A percentile compares a stretch with the other conserved stretches of the same genome.
These are phyloP conservation scores for Dioscorea dumetorum DNA, from an alignment of 106 monocot genomes.

Conservation along the genomic window DNA sequence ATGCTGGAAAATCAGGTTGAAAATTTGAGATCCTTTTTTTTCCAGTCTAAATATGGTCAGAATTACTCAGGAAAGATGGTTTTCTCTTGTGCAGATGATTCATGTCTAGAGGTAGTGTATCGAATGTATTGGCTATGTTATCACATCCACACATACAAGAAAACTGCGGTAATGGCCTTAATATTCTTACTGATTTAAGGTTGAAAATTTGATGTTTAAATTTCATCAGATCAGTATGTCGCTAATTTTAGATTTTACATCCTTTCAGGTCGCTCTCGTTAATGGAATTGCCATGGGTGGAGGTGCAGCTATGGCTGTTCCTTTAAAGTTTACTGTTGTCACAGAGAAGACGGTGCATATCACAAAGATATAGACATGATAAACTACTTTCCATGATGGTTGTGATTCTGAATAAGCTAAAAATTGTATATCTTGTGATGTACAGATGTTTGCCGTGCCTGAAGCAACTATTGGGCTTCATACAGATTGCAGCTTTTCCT, in stretches of 20 bases:
- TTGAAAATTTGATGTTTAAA: too few species aligned
- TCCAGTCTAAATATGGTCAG: too few species aligned
- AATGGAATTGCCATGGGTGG: slow-evolving; percentile 91
- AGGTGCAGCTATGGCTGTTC: slow-evolving; percentile 64
- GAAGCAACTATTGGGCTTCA: slow-evolving; percentile 89
- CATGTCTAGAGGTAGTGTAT: slow-evolving; percentile 81
- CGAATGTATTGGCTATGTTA: slow-evolving; percentile 98
- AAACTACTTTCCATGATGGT: neutral
- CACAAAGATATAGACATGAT: neutral
- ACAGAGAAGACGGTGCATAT: slow-evolving; percentile 77
- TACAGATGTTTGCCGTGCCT: slow-evolving; percentile 74
- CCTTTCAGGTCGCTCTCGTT: slow-evolving; percentile 66
- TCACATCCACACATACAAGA: slow-evolving; percentile 91
- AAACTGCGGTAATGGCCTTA: slow-evolving; percentile 42
- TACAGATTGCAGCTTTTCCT: slow-evolving; percentile 96
- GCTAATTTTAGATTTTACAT: neutral
- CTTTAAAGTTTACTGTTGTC: slow-evolving; percentile 77
- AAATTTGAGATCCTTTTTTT: neutral
- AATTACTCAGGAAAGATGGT: too few species aligned
- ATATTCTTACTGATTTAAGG: neutral
- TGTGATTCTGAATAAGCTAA: neutral
- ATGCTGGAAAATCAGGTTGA: slow-evolving; percentile 59
- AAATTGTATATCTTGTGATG: neutral
- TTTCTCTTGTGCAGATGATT: slow-evolving; percentile 38
- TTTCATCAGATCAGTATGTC: too few species aligned